Conservation (phyloP, 2,329 filamentous ascomycete species). For the Amauroascus niger region DNA sequence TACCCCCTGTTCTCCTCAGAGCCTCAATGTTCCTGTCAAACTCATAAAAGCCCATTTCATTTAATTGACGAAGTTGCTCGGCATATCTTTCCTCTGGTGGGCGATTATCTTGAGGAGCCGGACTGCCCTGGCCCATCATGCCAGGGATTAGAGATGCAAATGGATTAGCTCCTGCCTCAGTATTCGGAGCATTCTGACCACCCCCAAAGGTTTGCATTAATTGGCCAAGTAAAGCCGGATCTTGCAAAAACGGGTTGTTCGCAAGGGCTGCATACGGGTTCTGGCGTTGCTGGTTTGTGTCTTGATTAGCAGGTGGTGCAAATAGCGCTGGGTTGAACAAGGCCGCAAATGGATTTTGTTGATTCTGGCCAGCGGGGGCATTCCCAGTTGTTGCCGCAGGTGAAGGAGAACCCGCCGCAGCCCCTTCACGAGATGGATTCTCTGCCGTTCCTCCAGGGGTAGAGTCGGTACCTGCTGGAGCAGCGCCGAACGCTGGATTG, state of each 20-base stretch:
- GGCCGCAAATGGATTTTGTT: conserved; percentile 58
- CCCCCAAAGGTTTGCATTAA: conserved; percentile 46
- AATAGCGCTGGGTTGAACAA: conserved; percentile 47
- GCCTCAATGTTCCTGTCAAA: conserved; percentile 90
- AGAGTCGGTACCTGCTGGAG: not conserved
- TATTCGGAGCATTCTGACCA: conserved; percentile 20
- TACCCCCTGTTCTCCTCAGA: conserved; percentile 77
- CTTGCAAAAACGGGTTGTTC: conserved; percentile 49
- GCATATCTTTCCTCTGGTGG: conserved; percentile 92
- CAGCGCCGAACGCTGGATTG: conserved; percentile 23
- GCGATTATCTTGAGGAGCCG: conserved; percentile 61
- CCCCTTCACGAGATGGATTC: conserved; percentile 22
- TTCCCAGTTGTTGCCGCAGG: not conserved
- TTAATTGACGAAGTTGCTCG: conserved; percentile 79
- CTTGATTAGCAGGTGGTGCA: conserved; percentile 20
- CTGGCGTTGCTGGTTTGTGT: conserved; percentile 25
- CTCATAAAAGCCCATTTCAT: conserved; percentile 98
- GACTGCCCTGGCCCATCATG: conserved; percentile 46
- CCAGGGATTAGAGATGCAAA: conserved; percentile 44
- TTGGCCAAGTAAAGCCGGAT: conserved; percentile 49
- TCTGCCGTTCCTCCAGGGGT: conserved; percentile 4
- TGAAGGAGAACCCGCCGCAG: not conserved
- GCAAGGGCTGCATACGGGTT: conserved; percentile 39
- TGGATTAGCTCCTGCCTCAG: conserved; percentile 35
- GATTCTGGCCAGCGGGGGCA: conserved; percentile 21